A percentile compares a stretch with the other conserved stretches of the same genome.
Evolutionary conservation across 1,284 basidiomycete genomes (phyloP).

Genomic region (Ceratobasidium sp.): DNA sequence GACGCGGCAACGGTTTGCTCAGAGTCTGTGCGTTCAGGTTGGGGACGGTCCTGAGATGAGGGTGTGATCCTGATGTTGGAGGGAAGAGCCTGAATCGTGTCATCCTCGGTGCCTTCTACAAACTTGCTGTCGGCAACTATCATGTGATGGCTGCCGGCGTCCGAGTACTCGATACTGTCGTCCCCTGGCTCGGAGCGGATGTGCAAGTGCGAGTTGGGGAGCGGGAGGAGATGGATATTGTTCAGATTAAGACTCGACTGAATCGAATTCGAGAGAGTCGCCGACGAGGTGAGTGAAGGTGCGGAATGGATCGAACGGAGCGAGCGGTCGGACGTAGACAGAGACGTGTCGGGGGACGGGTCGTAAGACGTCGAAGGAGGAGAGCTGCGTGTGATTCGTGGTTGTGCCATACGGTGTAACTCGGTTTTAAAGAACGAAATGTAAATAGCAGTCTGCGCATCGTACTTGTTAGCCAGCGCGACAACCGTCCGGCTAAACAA

Average conservation of each 20-base stretch:
- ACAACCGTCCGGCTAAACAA: neutral
- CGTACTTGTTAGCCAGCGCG: neutral
- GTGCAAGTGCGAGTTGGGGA: slow-evolving; percentile 21
- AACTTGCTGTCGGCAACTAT: neutral
- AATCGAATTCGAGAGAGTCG: neutral
- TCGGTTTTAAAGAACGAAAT: slow-evolving; percentile 19
- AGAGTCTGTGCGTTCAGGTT: neutral
- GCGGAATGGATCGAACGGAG: slow-evolving; percentile 42
- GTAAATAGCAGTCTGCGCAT: neutral
- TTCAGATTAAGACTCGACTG: slow-evolving; percentile 25
- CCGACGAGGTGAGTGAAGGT: slow-evolving; percentile 24
- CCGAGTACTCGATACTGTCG: slow-evolving; percentile 29
- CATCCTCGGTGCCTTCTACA: neutral
- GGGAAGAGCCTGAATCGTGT: neutral
- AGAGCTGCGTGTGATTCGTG: slow-evolving; percentile 14
- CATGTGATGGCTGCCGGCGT: slow-evolving; percentile 2
- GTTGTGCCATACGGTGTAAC: neutral
- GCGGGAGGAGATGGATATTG: slow-evolving; percentile 25
- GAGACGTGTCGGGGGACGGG: slow-evolving; percentile 24
- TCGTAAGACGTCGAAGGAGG: slow-evolving; percentile 4
- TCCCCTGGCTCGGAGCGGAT: neutral
- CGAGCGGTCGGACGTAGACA: slow-evolving; percentile 34
- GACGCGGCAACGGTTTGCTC: slow-evolving; percentile 18
- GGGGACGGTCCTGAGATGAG: slow-evolving; percentile 6
- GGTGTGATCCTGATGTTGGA: slow-evolving; percentile 39